Evolutionary conservation across 73 alveolate species (phyloP), one percentile per base, ranked within the genome.

Genomic region (Effrenium voratum): DNA sequence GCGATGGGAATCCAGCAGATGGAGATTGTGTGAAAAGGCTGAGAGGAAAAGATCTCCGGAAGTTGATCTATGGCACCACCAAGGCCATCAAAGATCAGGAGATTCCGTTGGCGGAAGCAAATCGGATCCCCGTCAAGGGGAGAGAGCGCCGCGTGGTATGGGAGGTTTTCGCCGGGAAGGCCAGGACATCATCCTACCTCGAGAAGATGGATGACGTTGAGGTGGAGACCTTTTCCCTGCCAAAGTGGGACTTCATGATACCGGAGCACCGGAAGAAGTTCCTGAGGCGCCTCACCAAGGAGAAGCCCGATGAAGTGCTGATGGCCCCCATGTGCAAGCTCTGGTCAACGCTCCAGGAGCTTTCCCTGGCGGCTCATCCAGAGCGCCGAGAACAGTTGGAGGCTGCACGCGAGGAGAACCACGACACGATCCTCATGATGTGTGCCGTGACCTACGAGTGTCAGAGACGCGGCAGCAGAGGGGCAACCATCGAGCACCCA

Each of bases 311-410:
- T 32, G 41, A 32, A 10, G 45, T 79, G 44, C 44, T 79, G 45
- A 19, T 79, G 44, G 5, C 90, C 2, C 90, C 90, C 15, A 43
- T 46, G 90, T 79, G 90, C 90, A 6, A 52, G 45, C 26, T 79
- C 68, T 79, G 90, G 90, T 44, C 68, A 1, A 43, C 52, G 4
- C 45, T 75, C 12, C 86, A 75, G 59, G 86, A 75, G 57, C 86
- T 75, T 12, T 22, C 82, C 19, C 26, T 5, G 3, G 45, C 82
- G 26, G 49, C n/a, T 40, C n/a, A 28, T 3, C 59, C 52, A 38
- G 52, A 41, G 52, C 41, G 16, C 19, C 59, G 26, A 15, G 55
- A 13, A 24, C 24, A 38, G 38, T 40, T 16, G 59, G 43, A 2
- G 2, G 16, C 22, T 16, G 52, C 43, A 46, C 47, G 22, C 45